Base-by-base conservation (phyloP, 331 rosid genomes). In the Malus hybrid region DNA sequence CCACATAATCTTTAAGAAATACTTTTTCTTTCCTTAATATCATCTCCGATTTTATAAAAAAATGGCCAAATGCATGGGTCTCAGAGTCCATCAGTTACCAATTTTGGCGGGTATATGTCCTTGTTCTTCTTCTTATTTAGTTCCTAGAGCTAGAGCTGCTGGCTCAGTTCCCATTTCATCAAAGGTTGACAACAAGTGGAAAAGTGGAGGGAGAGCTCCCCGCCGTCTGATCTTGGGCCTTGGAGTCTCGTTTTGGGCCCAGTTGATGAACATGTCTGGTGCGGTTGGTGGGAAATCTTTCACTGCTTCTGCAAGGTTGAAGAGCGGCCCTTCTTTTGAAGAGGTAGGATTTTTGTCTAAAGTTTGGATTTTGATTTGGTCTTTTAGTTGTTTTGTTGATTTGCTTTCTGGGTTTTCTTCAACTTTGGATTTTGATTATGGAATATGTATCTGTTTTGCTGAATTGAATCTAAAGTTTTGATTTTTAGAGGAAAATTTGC, bases 221-320 rank as follows among this genome's bases (percentile, higher is more conserved):
- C 88, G 93, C 16, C 96, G 93, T 75, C 56, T 87, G 66, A 36
- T 91, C 5, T 78, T 91, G 68, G 89, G 93, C 14, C 65, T 88
- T 24, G 91, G 88, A 19, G 75, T 78, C 71, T 88, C 93, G 0
- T 71, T 85, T 55, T 88, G 87, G 66, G 52, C 86, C n/a, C 86
- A 82, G 32, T 78, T 86, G 60, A 28, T 81, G 75, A 57, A 50
- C 28, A 89, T 89, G 93, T 69, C 85, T 32, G 77, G 73, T 75
- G 30, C 85, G 10, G 48, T 68, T 29, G 80, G 80, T 30, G 56
- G 48, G 14, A 42, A 42, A 42, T 42, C 14, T 10, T 42, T 42
- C 48, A 42, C 14, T 42, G 48, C 48, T 10, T 86, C 86, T 57
- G 96, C 97, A 5, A 82, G 89, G 61, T 79, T 77, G 13, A 82